Conservation (phyloP, 2,329 filamentous ascomycete species). For the Setomelanomma holmii region DNA sequence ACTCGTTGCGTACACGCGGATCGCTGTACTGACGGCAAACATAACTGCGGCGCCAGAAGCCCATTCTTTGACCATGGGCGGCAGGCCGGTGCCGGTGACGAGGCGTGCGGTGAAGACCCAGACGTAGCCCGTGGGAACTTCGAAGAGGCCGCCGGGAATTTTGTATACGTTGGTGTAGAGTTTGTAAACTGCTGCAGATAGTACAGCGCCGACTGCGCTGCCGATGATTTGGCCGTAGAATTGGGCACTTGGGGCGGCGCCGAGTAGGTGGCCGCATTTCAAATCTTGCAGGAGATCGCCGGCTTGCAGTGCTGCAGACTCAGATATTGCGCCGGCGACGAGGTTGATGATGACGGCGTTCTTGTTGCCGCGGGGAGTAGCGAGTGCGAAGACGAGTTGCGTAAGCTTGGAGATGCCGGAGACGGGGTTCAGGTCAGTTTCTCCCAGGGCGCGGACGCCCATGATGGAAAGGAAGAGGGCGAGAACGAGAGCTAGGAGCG, state of each 20-base stretch:
- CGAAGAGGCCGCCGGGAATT: slow-evolving; percentile 87
- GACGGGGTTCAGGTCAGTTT: slow-evolving; percentile 96
- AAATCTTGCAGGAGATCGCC: slow-evolving; percentile 97
- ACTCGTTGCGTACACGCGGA: slow-evolving; percentile 61
- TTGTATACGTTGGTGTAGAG: slow-evolving; percentile 90
- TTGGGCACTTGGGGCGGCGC: slow-evolving; percentile 90
- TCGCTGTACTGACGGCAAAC: slow-evolving; percentile 73
- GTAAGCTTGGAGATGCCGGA: slow-evolving; percentile 97
- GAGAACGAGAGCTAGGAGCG: slow-evolving; percentile 81
- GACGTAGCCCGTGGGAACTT: slow-evolving; percentile 92
- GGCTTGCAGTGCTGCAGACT: slow-evolving; percentile 87
- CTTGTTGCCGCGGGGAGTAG: slow-evolving; percentile 71
- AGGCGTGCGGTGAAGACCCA: slow-evolving; percentile 97
- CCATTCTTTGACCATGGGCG: slow-evolving; percentile 81
- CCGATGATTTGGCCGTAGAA: slow-evolving; percentile 97
- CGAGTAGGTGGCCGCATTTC: slow-evolving; percentile 92
- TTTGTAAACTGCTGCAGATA: slow-evolving; percentile 86
- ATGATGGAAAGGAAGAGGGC: slow-evolving; percentile 72
- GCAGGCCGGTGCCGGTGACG: slow-evolving; percentile 88
- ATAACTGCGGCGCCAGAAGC: slow-evolving; percentile 76
- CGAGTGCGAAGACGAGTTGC: slow-evolving; percentile 91
- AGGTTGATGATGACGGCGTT: slow-evolving; percentile 95
- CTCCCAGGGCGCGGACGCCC: slow-evolving; percentile 70
- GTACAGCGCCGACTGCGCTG: slow-evolving; percentile 81
- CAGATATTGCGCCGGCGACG: slow-evolving; percentile 86